Evolutionary conservation across 805 yeast genomes (phyloP), one percentile per base, ranked within the genome.

Genomic region (Barnettozyma sucrosica): DNA sequence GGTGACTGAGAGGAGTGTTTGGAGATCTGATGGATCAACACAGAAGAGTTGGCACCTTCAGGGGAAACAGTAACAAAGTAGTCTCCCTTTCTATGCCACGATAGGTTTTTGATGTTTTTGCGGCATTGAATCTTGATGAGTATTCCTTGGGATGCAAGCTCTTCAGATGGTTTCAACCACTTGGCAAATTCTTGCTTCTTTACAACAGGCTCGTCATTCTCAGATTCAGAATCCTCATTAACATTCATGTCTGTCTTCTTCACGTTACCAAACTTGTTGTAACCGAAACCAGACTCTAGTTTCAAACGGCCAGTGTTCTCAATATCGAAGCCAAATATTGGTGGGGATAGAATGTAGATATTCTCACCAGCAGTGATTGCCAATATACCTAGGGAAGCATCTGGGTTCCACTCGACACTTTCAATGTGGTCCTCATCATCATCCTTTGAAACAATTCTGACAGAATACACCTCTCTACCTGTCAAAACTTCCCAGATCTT

Each of bases 81-180:
- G 70, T 93, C 99, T 59, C 99, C 99, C 62, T 86, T 85, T 66
- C 97, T 77, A 67, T 93, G 99, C 99, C 99, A 93, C 55, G 96
- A 79, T 20, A 93, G 56, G 61, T 81, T 83, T 67, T 88, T 89
- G 52, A 92, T 79, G 0, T 86, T 76, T 59, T 75, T 76, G 52
- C 81, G 77, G 52, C 85, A 74, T 45, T 85, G 78, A 43, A 93
- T 76, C 18, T 86, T 80, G 3, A 87, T 83, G 16, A 85, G 77
- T 34, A 89, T 81, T 47, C 95, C 95, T 45, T 77, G 70, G 32
- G 75, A 71, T 56, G 81, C 83, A 51, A 77, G 79, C 43, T 77
- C 66, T 48, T 71, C 71, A 4, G 80, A 71, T 39, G 98, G 96
- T 53, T 87, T 83, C 53, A 79, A 73, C 97, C 98, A 92, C 64